A percentile compares a stretch with the other conserved stretches of the same genome.
These are phyloP conservation scores for Canariomyces notabilis DNA, from an alignment of 2,329 filamentous ascomycete species.

Conservation along the genomic window DNA sequence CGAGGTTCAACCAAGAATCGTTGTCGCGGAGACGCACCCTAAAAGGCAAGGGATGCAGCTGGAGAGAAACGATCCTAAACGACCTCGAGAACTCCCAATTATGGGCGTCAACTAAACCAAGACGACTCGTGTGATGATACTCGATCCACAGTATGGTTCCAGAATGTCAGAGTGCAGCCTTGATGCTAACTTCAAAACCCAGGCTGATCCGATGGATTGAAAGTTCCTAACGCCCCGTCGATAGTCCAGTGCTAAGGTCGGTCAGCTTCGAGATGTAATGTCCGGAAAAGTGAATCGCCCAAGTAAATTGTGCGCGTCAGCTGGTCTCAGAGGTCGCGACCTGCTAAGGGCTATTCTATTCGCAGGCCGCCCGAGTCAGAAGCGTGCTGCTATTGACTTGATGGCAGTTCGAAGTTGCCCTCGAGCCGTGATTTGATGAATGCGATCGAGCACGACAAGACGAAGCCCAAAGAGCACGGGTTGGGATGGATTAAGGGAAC, in stretches of 20 bases:
- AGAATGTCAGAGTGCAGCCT: neutral
- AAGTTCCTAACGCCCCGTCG: neutral
- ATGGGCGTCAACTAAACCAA: neutral
- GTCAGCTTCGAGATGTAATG: neutral
- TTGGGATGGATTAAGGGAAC: conserved; percentile 9
- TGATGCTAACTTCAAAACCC: neutral
- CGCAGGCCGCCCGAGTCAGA: neutral
- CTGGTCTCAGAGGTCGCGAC: neutral
- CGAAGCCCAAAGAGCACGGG: conserved; percentile 4
- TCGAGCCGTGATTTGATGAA: conserved; percentile 1
- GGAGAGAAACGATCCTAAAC: neutral
- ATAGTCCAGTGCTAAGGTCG: neutral
- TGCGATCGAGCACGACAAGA: conserved; percentile 15
- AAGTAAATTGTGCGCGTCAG: neutral
- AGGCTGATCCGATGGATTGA: neutral
- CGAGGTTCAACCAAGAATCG: neutral
- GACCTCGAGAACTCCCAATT: too few species aligned
- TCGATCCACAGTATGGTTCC: neutral
- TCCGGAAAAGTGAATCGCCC: neutral
- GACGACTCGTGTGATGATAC: neutral
- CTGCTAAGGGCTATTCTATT: neutral
- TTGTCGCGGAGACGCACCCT: neutral
- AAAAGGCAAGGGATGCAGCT: neutral
- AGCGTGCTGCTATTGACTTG: neutral
- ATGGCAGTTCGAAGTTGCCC: neutral